These are phyloP conservation scores for Aspergillus sp. DNA, from an alignment of 2,329 filamentous ascomycete genomes.

Conservation along the genomic window DNA sequence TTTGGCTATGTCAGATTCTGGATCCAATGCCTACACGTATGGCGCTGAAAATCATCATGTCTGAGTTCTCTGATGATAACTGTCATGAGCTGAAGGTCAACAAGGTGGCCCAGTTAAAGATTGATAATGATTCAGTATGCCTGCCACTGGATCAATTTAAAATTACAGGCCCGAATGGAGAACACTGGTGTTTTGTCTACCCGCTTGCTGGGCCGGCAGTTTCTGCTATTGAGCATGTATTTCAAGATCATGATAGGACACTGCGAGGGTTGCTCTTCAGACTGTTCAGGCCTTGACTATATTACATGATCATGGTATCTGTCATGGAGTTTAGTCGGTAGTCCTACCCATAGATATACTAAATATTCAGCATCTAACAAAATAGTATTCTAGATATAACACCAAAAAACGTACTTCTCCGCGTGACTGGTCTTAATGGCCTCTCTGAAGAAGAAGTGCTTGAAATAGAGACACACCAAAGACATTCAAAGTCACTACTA, in stretches of 20 bases:
- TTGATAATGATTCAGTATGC: too few species aligned
- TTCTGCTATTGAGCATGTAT: too few species aligned
- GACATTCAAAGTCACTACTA: neutral
- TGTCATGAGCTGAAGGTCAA: too few species aligned
- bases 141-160: too few species aligned
- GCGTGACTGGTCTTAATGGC: neutral
- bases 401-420: conserved; percentile 2
- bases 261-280: neutral
- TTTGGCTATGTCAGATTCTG: neutral
- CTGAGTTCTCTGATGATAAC: too few species aligned
- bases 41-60: too few species aligned
- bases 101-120: too few species aligned
- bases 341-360: neutral
- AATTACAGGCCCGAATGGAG: too few species aligned
- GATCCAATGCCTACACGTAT: too few species aligned
- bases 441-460: neutral
- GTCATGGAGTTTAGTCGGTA: neutral
- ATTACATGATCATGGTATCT: conserved; percentile 1
- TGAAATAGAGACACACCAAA: neutral
- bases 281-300: neutral
- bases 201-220: too few species aligned
- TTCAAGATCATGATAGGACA: too few species aligned
- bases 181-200: too few species aligned
- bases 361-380: neutral
- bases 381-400: neutral